These are phyloP conservation scores for Eucalyptus erythrocorys DNA, from an alignment of 345 rosid genomes.

Conservation along the genomic window DNA sequence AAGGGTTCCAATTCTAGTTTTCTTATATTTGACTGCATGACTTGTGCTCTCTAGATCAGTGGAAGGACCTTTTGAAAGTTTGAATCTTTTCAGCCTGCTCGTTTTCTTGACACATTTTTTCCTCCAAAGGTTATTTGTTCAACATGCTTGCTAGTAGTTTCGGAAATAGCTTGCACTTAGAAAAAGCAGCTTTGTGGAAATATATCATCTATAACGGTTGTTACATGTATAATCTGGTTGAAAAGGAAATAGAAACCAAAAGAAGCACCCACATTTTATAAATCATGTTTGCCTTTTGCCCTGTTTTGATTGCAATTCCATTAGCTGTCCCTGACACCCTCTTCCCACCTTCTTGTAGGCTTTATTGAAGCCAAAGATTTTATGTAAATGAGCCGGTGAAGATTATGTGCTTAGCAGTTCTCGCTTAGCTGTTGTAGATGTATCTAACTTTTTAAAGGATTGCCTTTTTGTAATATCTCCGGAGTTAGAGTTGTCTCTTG, in stretches of 20 bases:
- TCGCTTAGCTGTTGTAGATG: neutral
- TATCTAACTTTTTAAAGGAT: neutral
- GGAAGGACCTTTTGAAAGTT: neutral
- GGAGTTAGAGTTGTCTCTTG: neutral
- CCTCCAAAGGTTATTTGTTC: neutral
- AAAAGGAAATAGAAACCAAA: neutral
- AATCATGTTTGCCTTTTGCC: neutral
- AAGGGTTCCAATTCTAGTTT: neutral
- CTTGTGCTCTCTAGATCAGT: neutral
- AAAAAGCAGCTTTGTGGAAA: neutral
- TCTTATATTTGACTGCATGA: neutral
- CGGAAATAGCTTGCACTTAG: neutral
- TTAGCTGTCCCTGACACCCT: neutral
- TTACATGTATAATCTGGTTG: neutral
- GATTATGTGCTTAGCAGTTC: neutral
- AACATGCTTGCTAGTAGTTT: neutral
- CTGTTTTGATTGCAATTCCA: neutral
- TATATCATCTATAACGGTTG: neutral
- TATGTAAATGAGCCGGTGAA: neutral
- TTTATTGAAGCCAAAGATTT: neutral
- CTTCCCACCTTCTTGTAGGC: neutral
- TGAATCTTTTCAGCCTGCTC: neutral
- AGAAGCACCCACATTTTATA: neutral
- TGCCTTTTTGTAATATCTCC: neutral
- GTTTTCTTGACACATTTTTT: neutral